Base-by-base conservation (phyloP, 2,329 filamentous ascomycete species). In the Neophaeococcomyces aloes region DNA sequence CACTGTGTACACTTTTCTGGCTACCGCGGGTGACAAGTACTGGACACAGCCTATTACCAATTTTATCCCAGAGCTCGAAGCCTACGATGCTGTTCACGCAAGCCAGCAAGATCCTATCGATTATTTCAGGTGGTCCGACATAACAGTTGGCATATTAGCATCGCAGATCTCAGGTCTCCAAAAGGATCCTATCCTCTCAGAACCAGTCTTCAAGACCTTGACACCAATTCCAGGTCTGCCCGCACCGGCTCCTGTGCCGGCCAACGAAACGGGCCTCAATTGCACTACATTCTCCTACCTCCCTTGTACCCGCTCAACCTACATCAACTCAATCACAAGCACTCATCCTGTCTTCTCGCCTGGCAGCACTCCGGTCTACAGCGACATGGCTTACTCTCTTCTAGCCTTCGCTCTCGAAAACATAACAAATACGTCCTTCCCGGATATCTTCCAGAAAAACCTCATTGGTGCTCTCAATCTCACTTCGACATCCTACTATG, bases 91-190 rank as follows among this genome's bases (percentile, higher is more conserved):
- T 5, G 56, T 63, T 34, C 10, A 38, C 10, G 52, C 53, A 4
- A 7, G 17, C 19, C 10, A 23, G 14, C 13, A 14, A 3, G 21
- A 38, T 11, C 34, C 29, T 25, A 15, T 45, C 21, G 40, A 49
- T 34, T 19, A 27, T 11, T 55, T 68, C 2, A 55, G 63, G 29
- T 75, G 71, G 70, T 62, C 71, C 25, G 64, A 68, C 8, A 57
- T 75, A 15, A 74, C 69, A 0, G 54, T 73, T 5, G 63, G 61
- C 3, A 61, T 66, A n/a, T 53, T 74, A 5, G 66, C 68, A 1
- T 63, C 61, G 1, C 70, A 74, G 32, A 58, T 73, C 14, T 30
- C 27, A 5, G 38, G 38, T 8, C 18, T 40, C 11, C 38, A 30
- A 40, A 33, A 18, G 30, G 38, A 32, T 18, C 25, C 38, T 30